Base-by-base conservation (phyloP, 208 protist species). In the Trypanosoma avium region DNA sequence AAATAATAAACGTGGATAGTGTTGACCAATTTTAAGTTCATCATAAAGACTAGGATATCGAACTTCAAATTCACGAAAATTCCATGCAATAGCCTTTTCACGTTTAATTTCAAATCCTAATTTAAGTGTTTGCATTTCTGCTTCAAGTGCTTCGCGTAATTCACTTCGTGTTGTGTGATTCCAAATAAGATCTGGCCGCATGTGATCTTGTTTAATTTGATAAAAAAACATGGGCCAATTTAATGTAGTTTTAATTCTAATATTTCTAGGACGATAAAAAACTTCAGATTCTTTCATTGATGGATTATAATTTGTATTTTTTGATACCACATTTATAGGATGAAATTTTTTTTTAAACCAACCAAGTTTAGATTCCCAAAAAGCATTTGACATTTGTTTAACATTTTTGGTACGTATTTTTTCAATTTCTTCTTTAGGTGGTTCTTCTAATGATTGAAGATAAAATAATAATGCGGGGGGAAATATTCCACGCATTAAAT, bases 11-110 rank as follows among this genome's bases (percentile, higher is more conserved):
- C 88, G 81, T 17, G 91, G 86, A 75, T 97, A 94, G 43, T 95
- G 88, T 46, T 90, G 73, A 5, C 92, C 95, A 35, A 98, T 82
- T 30, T 82, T 79, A 0, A 97, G 77, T 62, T 98, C 95, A n/a
- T 81, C 69, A 19, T 86, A 78, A 17, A 98, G 76, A 50, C 84
- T 94, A 56, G 79, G 82, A 62, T 98, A 98, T 3, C 77, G 65
- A 29, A 98, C 87, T 70, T 97, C 92, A 65, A 98, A 98, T 59
- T 98, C 95, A n/a, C 82, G 61, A 58, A 95, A 91, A 70, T 98
- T 98, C 93, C 95, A 98, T 30, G 87, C 79, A n/a, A 96, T 67
- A 35, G 38, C 12, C 17, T 68, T 49, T 21, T 79, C 69, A 27
- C 48, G 36, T 6, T 61, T 70, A 35, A 86, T 33, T 5, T 82